A percentile compares a stretch with the other conserved stretches of the same genome.
Evolutionary conservation across 1,284 basidiomycete genomes (phyloP).

Genomic region (Apiotrichum brassicae): DNA sequence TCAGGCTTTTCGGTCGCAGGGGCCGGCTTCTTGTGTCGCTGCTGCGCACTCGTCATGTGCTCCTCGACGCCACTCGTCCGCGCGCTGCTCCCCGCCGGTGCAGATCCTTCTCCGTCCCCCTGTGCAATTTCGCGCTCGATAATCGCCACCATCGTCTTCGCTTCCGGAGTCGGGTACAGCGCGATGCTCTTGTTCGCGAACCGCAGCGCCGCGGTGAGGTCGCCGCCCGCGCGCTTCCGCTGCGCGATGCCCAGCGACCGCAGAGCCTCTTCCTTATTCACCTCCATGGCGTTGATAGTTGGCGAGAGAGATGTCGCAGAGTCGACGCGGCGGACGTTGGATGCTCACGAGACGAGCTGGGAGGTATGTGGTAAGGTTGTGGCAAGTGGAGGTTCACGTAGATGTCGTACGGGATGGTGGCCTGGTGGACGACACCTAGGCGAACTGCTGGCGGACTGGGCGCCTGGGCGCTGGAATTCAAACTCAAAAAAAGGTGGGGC

Average conservation of each 20-base stretch:
- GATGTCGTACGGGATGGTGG: no score
- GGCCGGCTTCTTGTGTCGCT: slow-evolving; percentile 15
- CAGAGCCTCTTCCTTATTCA: slow-evolving; percentile 81
- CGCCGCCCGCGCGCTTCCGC: slow-evolving; percentile 63
- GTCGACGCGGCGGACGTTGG: no score
- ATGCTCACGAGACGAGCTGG: no score
- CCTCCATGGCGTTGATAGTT: slow-evolving; percentile 78
- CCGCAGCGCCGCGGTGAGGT: slow-evolving; percentile 71
- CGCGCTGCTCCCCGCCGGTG: slow-evolving; percentile 1
- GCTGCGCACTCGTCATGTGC: slow-evolving; percentile 41
- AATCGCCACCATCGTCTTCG: slow-evolving; percentile 49
- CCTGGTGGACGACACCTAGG: no score
- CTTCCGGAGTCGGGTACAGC: slow-evolving; percentile 77
- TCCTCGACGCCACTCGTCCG: slow-evolving; percentile 44
- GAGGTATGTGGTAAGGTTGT: no score
- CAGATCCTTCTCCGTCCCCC: slow-evolving; percentile 28
- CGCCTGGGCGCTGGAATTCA: no score
- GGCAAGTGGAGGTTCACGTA: no score
- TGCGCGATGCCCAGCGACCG: slow-evolving; percentile 72
- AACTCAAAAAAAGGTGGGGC: no score
- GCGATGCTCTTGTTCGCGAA: slow-evolving; percentile 85
- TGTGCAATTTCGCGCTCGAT: slow-evolving; percentile 41
- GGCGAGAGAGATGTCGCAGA: no score
- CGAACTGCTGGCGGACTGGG: no score
- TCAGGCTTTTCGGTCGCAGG: neutral